Evolutionary conservation across 2,329 filamentous ascomycete genomes (phyloP).

Genomic region (Paecilomyces dactylethromorphus): DNA sequence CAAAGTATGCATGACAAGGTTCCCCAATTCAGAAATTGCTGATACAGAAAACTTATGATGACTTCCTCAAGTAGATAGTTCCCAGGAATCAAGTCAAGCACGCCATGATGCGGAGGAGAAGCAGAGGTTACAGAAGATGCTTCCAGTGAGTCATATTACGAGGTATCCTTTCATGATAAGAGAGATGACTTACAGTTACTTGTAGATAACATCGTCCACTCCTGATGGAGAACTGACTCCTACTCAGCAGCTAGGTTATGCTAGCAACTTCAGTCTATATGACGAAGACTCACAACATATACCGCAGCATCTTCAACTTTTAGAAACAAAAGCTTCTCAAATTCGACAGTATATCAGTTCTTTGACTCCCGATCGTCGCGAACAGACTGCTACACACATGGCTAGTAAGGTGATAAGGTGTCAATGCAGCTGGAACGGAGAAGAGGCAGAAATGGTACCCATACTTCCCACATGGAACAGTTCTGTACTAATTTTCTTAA

Average conservation of each 20-base stretch:
- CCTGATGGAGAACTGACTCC: constrained; percentile 20
- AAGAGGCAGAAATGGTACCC: constrained; percentile 38
- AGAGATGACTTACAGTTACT: constrained; percentile 5
- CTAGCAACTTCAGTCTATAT: constrained; percentile 1
- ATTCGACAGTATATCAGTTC: constrained; percentile 9
- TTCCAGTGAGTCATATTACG: constrained; percentile 10
- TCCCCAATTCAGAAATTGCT: not conserved
- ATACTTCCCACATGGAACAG: not conserved
- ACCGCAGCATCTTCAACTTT: constrained; percentile 9
- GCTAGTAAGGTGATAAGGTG: constrained; percentile 22
- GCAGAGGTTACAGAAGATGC: constrained; percentile 25
- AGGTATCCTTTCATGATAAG: not conserved
- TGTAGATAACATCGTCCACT: constrained; percentile 13
- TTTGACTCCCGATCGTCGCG: not conserved
- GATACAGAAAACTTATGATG: not conserved
- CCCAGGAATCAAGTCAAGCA: constrained; percentile 16
- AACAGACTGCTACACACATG: not conserved
- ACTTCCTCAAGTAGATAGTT: constrained; percentile 4
- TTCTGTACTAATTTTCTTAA: constrained; percentile 5
- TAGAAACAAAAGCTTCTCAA: constrained; percentile 9
- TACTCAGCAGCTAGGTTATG: constrained; percentile 17
- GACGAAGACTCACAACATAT: constrained; percentile 4
- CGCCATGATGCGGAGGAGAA: constrained; percentile 18
- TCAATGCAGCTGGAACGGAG: constrained; percentile 33
- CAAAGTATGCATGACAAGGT: not conserved